phyloP scores from a whole-genome alignment of 306 rosid species.

The Gastrolobium bilobum region DNA sequence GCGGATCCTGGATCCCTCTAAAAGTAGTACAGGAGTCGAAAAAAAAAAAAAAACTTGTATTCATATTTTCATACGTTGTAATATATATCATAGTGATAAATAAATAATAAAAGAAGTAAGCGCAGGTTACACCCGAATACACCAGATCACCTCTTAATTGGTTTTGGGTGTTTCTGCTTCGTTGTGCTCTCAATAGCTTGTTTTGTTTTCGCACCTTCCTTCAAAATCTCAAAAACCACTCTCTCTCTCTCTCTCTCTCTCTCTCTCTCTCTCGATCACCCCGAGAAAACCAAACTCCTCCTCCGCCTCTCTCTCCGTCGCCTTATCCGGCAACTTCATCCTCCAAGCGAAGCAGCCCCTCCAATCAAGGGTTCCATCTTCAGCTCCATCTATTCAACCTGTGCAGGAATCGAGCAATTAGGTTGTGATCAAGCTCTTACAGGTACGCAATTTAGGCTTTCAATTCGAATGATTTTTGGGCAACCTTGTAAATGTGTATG shows the following conservation, averaged over 20 bases:
- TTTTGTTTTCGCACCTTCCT: constrained; percentile 30
- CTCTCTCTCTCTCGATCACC: constrained; percentile 57
- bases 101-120: too few relatives aligned
- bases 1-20: too few relatives aligned
- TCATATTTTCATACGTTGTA: too few relatives aligned
- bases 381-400: constrained; percentile 46
- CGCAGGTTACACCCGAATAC: too few relatives aligned
- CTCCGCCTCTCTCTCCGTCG: constrained; percentile 21
- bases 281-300: constrained; percentile 33
- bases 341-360: background rate
- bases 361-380: constrained; percentile 40
- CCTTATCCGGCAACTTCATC: constrained; percentile 26
- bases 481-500: too few relatives aligned
- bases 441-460: constrained; percentile 49
- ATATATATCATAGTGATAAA: too few relatives aligned
- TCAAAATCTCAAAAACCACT: constrained; percentile 46
- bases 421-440: constrained; percentile 46
- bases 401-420: constrained; percentile 34
- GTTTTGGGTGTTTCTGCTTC: constrained; percentile 17
- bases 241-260: constrained; percentile 15
- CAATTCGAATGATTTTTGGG: too few relatives aligned
- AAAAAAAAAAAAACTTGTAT: too few relatives aligned
- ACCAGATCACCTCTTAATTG: too few relatives aligned
- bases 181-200: constrained; percentile 1
- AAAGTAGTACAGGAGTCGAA: too few relatives aligned